These are phyloP conservation scores for Trichoderma arundinaceum DNA, from an alignment of 2,329 filamentous ascomycete genomes.

Conservation along the genomic window DNA sequence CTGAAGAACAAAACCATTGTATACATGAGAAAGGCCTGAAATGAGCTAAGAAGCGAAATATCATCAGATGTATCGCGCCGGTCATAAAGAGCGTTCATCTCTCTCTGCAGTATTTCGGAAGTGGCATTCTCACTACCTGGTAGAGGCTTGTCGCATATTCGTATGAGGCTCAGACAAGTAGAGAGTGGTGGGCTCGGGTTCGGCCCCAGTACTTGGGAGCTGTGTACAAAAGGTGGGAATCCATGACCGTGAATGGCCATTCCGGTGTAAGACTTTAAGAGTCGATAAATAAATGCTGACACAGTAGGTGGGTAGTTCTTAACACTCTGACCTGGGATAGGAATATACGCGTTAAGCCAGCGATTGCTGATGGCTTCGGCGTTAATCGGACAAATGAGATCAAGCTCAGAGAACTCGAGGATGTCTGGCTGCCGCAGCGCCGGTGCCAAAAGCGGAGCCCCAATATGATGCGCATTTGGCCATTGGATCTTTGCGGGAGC, in stretches of 20 bases:
- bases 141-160: slow-evolving; percentile 47
- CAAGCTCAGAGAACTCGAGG: slow-evolving; percentile 45
- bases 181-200: slow-evolving; percentile 43
- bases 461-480: background rate
- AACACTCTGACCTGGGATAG: slow-evolving; percentile 49
- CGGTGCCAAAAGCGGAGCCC: background rate
- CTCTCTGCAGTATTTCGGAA: slow-evolving; percentile 45
- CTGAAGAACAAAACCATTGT: slow-evolving; percentile 55
- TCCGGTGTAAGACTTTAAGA: slow-evolving; percentile 53
- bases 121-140: slow-evolving; percentile 44
- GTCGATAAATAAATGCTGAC: slow-evolving; percentile 47
- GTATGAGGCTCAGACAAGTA: slow-evolving; percentile 50
- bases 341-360: slow-evolving; percentile 56
- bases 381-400: slow-evolving; percentile 54
- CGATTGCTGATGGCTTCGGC: slow-evolving; percentile 54
- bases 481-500: background rate
- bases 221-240: slow-evolving; percentile 53
- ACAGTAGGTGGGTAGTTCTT: slow-evolving; percentile 51
- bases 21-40: slow-evolving; percentile 62
- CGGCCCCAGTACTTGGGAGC: slow-evolving; percentile 42
- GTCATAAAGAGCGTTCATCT: slow-evolving; percentile 51
- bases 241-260: slow-evolving; percentile 46
- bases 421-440: slow-evolving; percentile 1
- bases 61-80: slow-evolving; percentile 39
- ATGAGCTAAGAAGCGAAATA: slow-evolving; percentile 47